phyloP scores from a whole-genome alignment of 108 stramenopile species.

The Pseudonitzschia delicatissima region DNA sequence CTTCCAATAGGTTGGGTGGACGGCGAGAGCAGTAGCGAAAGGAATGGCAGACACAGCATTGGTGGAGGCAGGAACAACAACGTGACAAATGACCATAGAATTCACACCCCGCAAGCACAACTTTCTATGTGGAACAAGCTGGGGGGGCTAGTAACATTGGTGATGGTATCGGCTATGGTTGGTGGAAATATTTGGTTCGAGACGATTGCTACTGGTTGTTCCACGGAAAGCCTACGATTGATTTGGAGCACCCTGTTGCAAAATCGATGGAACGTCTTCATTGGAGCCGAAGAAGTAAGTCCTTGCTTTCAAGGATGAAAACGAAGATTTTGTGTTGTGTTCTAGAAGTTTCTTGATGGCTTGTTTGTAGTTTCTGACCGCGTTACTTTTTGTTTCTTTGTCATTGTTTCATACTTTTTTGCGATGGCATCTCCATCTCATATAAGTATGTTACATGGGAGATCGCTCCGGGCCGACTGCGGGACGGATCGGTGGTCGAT shows the following conservation, averaged over 20 bases:
- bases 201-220: conserved; percentile 46
- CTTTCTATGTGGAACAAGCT: not conserved
- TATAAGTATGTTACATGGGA: conserved; percentile 82
- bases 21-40: conserved; percentile 7
- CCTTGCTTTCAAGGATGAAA: not conserved
- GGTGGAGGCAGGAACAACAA: not conserved
- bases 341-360: too few species aligned
- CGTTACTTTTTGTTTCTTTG: not conserved
- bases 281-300: conserved; percentile 80
- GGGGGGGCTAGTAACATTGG: conserved; percentile 16
- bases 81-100: not conserved
- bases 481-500: conserved; percentile 80
- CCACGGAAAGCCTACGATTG: conserved; percentile 60
- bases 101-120: not conserved
- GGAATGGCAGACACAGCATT: conserved; percentile 2
- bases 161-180: conserved; percentile 43
- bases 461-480: conserved; percentile 74
- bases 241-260: conserved; percentile 77
- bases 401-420: not conserved
- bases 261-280: conserved; percentile 88
- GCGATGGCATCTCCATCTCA: not conserved
- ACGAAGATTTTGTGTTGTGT: too few species aligned
- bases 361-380: not conserved
- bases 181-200: conserved; percentile 78
- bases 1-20: conserved; percentile 43